Base-by-base conservation (phyloP, 805 yeast species). In the Schwanniomyces pseudopolymorphus region DNA sequence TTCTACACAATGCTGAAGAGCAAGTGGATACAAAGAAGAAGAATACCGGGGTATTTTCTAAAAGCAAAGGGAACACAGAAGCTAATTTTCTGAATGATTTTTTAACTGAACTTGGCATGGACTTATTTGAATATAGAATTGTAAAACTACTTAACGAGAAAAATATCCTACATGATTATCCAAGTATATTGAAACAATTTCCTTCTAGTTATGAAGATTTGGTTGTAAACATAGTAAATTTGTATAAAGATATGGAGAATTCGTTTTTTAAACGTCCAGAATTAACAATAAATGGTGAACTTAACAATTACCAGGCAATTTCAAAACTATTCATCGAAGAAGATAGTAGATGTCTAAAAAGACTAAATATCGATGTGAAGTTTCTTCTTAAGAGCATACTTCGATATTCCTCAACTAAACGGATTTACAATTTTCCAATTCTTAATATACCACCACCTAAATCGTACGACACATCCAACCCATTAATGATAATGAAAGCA, bases 51-150 rank as follows among this genome's bases (percentile, higher is more conserved):
- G 24, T 16, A 14, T 36, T 20, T 7, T 7, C 25, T 4, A 17
- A 7, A 16, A 14, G 33, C 11, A 28, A 9, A 11, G 14, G 19
- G 7, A 21, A 22, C 28, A 9, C 38, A n/a, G 38, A 25, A 14
- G 16, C 20, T 2, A 14, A 37, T 21, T 44, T 35, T 27, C 33
- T n/a, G 28, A 49, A 43, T 19, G 14, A 19, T 14, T 42, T 37
- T 26, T 31, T 46, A 9, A 42, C 49, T 4, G 31, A 37, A 8
- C 33, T 50, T 14, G 61, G 61, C 4, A 44, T 46, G 41, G 54
- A 54, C 16, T 24, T 55, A 3, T 49, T 53, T 21, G 46, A 48
- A 25, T 56, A 53, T 33, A 46, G 46, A 14, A 39, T 53, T 4
- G 28, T 53, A 16, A 37, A 43, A 14, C 45, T 39, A 20, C 33